Percentiles rank a stretch among this genome's conserved stretches.
Evolutionary conservation across 1,284 basidiomycete species (phyloP).

Genomic region (Austroboletus olivaceoglutinosus): DNA sequence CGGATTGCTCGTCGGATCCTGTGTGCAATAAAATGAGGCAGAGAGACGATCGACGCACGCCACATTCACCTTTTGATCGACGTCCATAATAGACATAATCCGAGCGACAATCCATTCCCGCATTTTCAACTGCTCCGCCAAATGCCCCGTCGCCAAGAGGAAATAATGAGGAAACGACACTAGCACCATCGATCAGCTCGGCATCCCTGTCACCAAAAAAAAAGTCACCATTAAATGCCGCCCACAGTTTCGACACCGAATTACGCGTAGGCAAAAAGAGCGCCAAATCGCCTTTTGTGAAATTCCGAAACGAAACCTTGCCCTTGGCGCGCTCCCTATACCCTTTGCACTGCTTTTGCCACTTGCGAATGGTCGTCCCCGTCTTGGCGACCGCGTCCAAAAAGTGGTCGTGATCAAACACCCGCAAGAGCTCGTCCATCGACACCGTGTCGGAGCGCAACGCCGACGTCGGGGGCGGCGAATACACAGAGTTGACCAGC

Average conservation of each 20-base stretch:
- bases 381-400: slow-evolving; percentile 78
- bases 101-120: slow-evolving; percentile 94
- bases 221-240: slow-evolving; percentile 86
- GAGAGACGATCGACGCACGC: not conserved
- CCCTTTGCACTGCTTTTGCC: slow-evolving; percentile 94
- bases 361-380: slow-evolving; percentile 86
- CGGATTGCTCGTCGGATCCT: slow-evolving; percentile 74
- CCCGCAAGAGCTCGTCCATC: slow-evolving; percentile 62
- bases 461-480: slow-evolving; percentile 36
- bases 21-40: slow-evolving; percentile 10
- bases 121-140: slow-evolving; percentile 82
- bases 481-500: slow-evolving; percentile 47
- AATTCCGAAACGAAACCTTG: slow-evolving; percentile 93
- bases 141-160: slow-evolving; percentile 78
- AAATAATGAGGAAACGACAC: slow-evolving; percentile 98
- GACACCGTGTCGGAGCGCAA: slow-evolving; percentile 48
- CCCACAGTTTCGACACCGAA: slow-evolving; percentile 90
- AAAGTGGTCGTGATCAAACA: slow-evolving; percentile 83
- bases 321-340: slow-evolving; percentile 90
- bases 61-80: slow-evolving; percentile 66
- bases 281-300: slow-evolving; percentile 89
- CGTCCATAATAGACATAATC: slow-evolving; percentile 86
- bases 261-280: slow-evolving; percentile 95
- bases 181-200: slow-evolving; percentile 26
- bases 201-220: not conserved